Percentiles rank a stretch among this genome's conserved stretches.
phyloP scores from a whole-genome alignment of 78 protist species.

The Emiliania huxleyi region DNA sequence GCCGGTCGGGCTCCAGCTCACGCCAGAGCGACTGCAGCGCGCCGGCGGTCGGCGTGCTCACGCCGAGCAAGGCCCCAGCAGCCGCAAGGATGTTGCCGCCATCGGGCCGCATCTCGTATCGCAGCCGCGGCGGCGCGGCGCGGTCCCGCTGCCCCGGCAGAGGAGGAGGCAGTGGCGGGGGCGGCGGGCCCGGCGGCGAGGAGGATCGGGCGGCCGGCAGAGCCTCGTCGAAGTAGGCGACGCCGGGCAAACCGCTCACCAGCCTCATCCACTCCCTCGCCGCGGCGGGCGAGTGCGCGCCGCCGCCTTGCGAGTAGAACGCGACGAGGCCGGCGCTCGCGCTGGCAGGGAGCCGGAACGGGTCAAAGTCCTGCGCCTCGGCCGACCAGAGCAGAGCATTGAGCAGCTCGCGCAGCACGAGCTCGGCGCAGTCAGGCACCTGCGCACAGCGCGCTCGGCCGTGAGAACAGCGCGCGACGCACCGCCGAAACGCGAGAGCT shows the following conservation, averaged over 20 bases:
- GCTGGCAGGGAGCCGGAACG: background rate
- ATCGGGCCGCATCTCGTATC: background rate
- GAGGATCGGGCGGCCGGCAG: too few relatives aligned
- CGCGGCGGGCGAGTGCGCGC: background rate
- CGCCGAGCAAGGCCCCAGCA: background rate
- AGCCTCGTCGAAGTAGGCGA: background rate
- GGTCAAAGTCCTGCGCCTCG: background rate
- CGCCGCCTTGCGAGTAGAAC: background rate
- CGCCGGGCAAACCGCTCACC: background rate
- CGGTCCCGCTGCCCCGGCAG: background rate
- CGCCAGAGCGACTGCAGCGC: background rate
- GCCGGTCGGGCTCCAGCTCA: background rate
- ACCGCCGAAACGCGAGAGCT: too few relatives aligned
- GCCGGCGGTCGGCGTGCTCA: background rate
- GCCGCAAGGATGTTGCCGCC: background rate
- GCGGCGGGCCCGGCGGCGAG: background rate
- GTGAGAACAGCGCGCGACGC: too few relatives aligned
- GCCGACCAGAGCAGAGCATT: background rate
- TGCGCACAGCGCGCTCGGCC: too few relatives aligned
- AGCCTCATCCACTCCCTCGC: background rate
- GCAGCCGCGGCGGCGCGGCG: background rate
- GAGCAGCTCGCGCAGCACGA: background rate
- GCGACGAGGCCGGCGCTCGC: background rate
- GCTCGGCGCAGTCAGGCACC: background rate
- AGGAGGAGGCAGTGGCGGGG: too few relatives aligned